Percentiles rank a stretch among this genome's conserved stretches.
phyloP scores from a whole-genome alignment of 2,329 filamentous ascomycete species.

The Grosmannia serpens region DNA sequence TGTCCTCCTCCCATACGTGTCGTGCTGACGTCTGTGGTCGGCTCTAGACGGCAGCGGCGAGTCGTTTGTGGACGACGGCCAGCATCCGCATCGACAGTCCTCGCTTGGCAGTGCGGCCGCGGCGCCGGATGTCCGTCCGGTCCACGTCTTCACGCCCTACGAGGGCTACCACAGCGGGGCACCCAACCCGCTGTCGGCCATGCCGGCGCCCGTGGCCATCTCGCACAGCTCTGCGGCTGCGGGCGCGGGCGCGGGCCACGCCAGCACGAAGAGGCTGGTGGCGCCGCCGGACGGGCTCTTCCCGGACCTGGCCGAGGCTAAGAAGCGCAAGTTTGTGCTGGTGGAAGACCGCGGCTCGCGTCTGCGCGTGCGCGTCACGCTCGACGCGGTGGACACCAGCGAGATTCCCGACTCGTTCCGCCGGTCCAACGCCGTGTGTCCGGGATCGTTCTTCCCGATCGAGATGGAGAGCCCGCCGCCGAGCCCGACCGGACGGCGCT shows the following conservation, averaged over 20 bases:
- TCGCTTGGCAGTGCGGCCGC: not conserved
- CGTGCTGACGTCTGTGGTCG: not conserved
- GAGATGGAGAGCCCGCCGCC: slow-evolving; percentile 85
- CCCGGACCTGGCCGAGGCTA: slow-evolving; percentile 76
- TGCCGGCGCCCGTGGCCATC: slow-evolving; percentile 38
- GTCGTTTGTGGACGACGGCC: slow-evolving; percentile 8
- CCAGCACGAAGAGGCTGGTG: slow-evolving; percentile 33
- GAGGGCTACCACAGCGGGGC: slow-evolving; percentile 50
- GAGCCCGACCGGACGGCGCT: slow-evolving; percentile 60
- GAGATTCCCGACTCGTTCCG: slow-evolving; percentile 95
- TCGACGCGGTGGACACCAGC: slow-evolving; percentile 88
- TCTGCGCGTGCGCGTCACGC: slow-evolving; percentile 78
- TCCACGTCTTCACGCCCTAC: slow-evolving; percentile 65
- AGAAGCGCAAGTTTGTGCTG: slow-evolving; percentile 92
- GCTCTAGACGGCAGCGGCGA: slow-evolving; percentile 7
- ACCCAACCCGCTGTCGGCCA: slow-evolving; percentile 24
- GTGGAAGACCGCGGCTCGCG: slow-evolving; percentile 81
- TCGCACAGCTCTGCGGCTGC: slow-evolving; percentile 40
- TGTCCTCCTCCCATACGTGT: not conserved
- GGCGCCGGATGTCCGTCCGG: slow-evolving; percentile 52
- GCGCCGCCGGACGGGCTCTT: slow-evolving; percentile 62
- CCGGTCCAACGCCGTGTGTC: slow-evolving; percentile 79
- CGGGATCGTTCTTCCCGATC: slow-evolving; percentile 80
- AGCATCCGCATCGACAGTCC: slow-evolving; percentile 7
- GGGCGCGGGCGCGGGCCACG: slow-evolving; percentile 21